Evolutionary conservation across 73 alveolate species (phyloP).

Genomic region (Paramecium sexaurelia): DNA sequence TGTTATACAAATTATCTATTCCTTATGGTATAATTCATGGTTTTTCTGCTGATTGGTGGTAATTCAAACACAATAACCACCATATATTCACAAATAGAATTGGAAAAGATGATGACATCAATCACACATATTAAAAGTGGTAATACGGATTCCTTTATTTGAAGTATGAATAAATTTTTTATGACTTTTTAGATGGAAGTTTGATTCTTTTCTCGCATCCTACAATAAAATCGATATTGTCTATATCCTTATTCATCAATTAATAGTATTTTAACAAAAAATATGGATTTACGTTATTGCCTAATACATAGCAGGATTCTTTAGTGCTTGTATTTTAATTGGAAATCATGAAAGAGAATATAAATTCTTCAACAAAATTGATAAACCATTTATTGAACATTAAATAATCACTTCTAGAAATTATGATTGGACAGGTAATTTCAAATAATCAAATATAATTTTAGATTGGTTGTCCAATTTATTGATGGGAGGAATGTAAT

Average conservation of each 20-base stretch:
- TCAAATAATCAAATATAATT: not conserved
- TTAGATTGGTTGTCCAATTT: conserved; percentile 58
- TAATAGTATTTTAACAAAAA: conserved; percentile 17
- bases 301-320: conserved; percentile 60
- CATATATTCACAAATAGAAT: conserved; percentile 67
- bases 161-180: not conserved
- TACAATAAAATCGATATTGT: conserved; percentile 7
- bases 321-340: conserved; percentile 55
- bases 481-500: conserved; percentile 71
- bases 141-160: conserved; percentile 57
- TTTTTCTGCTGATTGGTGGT: conserved; percentile 65
- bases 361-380: conserved; percentile 55
- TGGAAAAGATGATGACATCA: conserved; percentile 65
- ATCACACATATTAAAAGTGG: conserved; percentile 50
- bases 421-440: conserved; percentile 58
- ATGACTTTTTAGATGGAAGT: conserved; percentile 57
- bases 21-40: conserved; percentile 65
- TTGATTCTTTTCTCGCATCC: conserved; percentile 49
- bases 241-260: conserved; percentile 33
- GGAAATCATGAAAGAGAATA: conserved; percentile 69
- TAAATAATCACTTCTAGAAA: conserved; percentile 57
- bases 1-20: conserved; percentile 54
- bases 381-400: conserved; percentile 63
- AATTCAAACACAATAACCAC: conserved; percentile 62
- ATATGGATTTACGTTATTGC: conserved; percentile 51